phyloP scores from a whole-genome alignment of 306 rosid genomes.

The Cicer arietinum region DNA sequence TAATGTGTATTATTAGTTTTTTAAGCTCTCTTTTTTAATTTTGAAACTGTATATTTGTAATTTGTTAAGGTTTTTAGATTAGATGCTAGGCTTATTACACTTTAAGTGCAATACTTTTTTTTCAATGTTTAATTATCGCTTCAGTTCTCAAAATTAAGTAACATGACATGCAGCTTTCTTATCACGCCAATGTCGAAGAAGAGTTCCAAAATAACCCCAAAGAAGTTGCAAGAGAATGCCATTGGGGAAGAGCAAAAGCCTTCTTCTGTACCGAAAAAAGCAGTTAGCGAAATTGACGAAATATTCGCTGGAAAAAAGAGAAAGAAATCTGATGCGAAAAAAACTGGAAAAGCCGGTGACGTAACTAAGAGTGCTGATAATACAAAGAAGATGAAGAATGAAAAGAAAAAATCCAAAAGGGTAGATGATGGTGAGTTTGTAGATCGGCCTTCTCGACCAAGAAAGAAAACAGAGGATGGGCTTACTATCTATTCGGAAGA shows the following conservation, averaged over 20 bases:
- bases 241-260: conserved; percentile 50
- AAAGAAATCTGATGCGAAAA: conserved; percentile 50
- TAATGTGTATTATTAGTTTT: too few species aligned
- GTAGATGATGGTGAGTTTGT: conserved; percentile 45
- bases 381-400: conserved; percentile 52
- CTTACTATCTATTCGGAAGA: conserved; percentile 69
- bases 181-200: conserved; percentile 47
- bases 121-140: neutral
- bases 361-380: conserved; percentile 41
- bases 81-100: neutral
- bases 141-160: conserved; percentile 17
- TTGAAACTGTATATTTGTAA: neutral
- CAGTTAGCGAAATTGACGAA: conserved; percentile 67
- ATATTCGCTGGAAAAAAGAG: conserved; percentile 70
- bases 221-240: conserved; percentile 41
- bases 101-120: neutral
- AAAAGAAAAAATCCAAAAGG: conserved; percentile 41
- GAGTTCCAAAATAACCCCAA: conserved; percentile 30
- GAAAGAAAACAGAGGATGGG: conserved; percentile 68
- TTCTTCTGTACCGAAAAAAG: conserved; percentile 45
- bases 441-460: conserved; percentile 49
- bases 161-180: conserved; percentile 45
- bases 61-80: neutral
- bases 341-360: conserved; percentile 36
- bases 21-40: neutral